phyloP scores from a whole-genome alignment of 495 filamentous ascomycete species.

The Cryomyces minteri region DNA sequence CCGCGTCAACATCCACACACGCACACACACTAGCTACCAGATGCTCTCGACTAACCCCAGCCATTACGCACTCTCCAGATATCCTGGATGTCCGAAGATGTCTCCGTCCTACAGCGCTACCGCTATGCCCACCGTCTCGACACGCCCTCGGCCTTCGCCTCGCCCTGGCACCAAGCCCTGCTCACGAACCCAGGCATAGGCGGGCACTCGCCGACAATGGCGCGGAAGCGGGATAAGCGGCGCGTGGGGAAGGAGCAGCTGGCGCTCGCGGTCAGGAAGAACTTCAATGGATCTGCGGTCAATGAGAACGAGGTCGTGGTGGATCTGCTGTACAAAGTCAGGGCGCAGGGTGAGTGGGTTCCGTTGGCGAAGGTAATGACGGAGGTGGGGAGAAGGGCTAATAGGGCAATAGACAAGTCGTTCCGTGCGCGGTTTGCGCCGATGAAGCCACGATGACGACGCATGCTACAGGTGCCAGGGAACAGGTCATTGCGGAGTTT shows the following conservation, averaged over 20 bases:
- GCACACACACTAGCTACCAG: too few species aligned
- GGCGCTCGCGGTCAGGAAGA: constrained; percentile 65
- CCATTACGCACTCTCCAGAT: constrained; percentile 29
- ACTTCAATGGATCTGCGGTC: constrained; percentile 73
- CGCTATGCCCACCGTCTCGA: constrained; percentile 57
- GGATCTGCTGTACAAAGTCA: constrained; percentile 69
- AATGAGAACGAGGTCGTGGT: constrained; percentile 80
- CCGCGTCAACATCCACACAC: too few species aligned
- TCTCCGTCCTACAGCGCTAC: constrained; percentile 60
- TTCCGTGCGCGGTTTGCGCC: constrained; percentile 29
- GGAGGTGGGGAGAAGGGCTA: neutral
- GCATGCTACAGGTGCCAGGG: neutral
- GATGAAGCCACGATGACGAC: neutral
- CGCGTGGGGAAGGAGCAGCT: constrained; percentile 62
- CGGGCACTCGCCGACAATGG: constrained; percentile 54
- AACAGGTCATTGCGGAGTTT: neutral
- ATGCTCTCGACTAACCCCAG: too few species aligned
- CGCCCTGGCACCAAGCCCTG: constrained; percentile 49
- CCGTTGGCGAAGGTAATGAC: neutral
- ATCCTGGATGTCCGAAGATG: constrained; percentile 55
- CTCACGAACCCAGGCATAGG: constrained; percentile 56
- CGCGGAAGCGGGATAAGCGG: constrained; percentile 36
- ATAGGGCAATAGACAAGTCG: constrained; percentile 20
- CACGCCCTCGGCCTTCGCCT: constrained; percentile 49
- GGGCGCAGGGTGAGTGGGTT: constrained; percentile 31